A percentile compares a stretch with the other conserved stretches of the same genome.
Evolutionary conservation across 2,329 filamentous ascomycete species (phyloP).

Genomic region (Aspergillus candidus): DNA sequence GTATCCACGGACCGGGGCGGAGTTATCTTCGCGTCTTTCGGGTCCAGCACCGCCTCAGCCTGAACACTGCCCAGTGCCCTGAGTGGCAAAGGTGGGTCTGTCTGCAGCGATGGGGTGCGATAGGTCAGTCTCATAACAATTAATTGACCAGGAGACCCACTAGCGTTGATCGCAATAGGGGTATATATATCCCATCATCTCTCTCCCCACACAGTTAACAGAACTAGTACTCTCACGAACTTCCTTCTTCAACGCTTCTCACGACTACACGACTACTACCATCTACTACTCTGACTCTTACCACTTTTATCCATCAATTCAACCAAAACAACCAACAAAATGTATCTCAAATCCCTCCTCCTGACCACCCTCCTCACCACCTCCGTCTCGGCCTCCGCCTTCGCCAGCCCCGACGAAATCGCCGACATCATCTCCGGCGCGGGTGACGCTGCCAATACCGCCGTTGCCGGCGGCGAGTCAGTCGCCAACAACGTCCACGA

Average conservation of each 20-base stretch:
- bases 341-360: conserved; percentile 23
- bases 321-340: conserved; percentile 10
- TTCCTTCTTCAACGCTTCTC: too few species aligned
- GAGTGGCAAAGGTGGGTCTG: too few species aligned
- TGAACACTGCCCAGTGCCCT: too few species aligned
- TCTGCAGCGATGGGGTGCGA: too few species aligned
- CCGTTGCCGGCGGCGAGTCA: conserved; percentile 11
- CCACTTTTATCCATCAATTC: neutral
- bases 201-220: too few species aligned
- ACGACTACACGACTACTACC: too few species aligned
- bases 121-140: too few species aligned
- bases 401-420: conserved; percentile 11
- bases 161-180: neutral
- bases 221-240: too few species aligned
- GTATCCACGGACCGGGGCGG: too few species aligned
- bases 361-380: conserved; percentile 21
- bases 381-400: conserved; percentile 16
- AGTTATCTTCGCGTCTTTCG: too few species aligned
- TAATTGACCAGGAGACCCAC: too few species aligned
- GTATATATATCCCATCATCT: neutral
- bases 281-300: neutral
- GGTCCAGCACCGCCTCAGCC: too few species aligned
- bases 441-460: conserved; percentile 6
- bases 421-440: conserved; percentile 15
- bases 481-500: conserved; percentile 11